Evolutionary conservation across 129 eudicot species (phyloP), one percentile per base, ranked within the genome.

Genomic region (Pittosporum tobira): DNA sequence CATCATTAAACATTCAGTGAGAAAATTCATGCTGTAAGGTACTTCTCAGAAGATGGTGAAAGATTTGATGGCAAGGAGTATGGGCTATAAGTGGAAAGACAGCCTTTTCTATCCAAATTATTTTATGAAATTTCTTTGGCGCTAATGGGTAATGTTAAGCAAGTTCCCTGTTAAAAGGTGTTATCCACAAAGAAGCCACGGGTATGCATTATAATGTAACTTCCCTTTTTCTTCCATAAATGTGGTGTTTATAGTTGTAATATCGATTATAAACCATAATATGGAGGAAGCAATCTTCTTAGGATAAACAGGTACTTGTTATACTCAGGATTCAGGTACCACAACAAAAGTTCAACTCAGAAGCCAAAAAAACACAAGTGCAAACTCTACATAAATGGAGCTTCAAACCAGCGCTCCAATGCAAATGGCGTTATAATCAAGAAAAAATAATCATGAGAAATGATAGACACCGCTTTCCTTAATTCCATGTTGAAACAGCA

Each of bases 351-450:
- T 60, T 59, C 43, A 27, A 25, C n/a, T 34, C 16, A 34, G 13
- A 47, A 47, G 42, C 16, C 40, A 48, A 44, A 46, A 19, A 15
- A 57, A 28, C 10, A 20, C 5, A 16, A 3, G n/a, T 13, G 18
- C 0, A 27, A 56, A 57, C 21, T 61, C 38, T 48, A 48, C 65
- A 48, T 15, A 14, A 20, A 31, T 47, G 45, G 46, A 62, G 29
- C 61, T 59, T n/a, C 50, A 51, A 37, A 14, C 51, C 25, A n/a
- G 12, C 37, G 21, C 10, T 38, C 47, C 48, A 5, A 22, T 18
- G 49, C 5, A 49, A 69, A 40, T 15, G 28, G 27, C 21, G 0
- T 29, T 54, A 54, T 1, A 9, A 13, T 14, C 14, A 25, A 51
- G 50, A 16, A 51, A 49, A 48, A 8, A 22, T 13, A 18, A 24